phyloP scores from a whole-genome alignment of 2,329 filamentous ascomycete species.

The Fusarium irregulare region DNA sequence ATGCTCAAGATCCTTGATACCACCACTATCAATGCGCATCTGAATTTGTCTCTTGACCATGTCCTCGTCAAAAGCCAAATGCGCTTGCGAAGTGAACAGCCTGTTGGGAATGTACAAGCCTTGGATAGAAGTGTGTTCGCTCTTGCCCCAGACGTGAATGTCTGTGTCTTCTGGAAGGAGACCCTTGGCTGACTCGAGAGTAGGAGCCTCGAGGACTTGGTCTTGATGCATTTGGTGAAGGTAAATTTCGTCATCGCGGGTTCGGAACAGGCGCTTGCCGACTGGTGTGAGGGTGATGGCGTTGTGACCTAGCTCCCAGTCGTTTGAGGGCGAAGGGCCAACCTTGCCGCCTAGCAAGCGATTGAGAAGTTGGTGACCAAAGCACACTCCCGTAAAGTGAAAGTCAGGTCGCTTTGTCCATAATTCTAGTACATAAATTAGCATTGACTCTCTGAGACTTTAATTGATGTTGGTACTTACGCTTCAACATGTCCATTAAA shows the following conservation, averaged over 20 bases:
- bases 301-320: conserved; percentile 79
- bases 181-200: conserved; percentile 57
- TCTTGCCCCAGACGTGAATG: conserved; percentile 70
- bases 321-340: conserved; percentile 68
- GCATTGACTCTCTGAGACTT: background rate
- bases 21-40: conserved; percentile 66
- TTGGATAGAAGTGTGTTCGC: conserved; percentile 74
- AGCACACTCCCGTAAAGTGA: conserved; percentile 79
- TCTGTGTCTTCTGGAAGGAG: conserved; percentile 54
- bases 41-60: conserved; percentile 75
- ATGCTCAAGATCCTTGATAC: conserved; percentile 71
- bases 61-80: conserved; percentile 78
- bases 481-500: conserved; percentile 67
- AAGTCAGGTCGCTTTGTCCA: conserved; percentile 64
- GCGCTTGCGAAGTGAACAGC: conserved; percentile 81
- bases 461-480: conserved; percentile 43
- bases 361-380: conserved; percentile 83
- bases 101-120: conserved; percentile 75
- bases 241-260: conserved; percentile 60
- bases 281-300: conserved; percentile 71
- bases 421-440: conserved; percentile 50
- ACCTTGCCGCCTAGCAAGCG: conserved; percentile 77
- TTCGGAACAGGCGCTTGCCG: conserved; percentile 76
- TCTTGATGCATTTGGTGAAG: conserved; percentile 87
- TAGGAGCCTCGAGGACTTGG: conserved; percentile 71